Evolutionary conservation across 116 monocot species (phyloP).

Genomic region (Papilionanthe hybrid): DNA sequence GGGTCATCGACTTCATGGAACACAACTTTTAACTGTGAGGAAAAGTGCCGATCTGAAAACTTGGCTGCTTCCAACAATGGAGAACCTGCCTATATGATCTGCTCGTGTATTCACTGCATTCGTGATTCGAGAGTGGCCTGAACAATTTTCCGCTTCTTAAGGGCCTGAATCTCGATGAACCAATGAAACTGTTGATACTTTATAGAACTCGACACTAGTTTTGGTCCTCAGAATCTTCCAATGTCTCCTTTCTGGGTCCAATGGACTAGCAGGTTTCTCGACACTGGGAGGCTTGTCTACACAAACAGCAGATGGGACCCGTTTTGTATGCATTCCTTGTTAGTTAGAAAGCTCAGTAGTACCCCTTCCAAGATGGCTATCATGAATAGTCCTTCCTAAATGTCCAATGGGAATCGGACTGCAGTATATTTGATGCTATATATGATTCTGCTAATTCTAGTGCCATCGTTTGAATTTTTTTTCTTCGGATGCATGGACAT

Average conservation of each 20-base stretch:
- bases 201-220: constrained; percentile 18
- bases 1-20: too few species aligned
- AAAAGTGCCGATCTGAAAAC: constrained; percentile 4
- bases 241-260: too few species aligned
- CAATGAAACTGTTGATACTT: constrained; percentile 21
- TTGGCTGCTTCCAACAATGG: too few species aligned
- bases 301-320: not conserved
- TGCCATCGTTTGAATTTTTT: constrained; percentile 15
- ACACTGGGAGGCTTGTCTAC: not conserved
- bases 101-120: too few species aligned
- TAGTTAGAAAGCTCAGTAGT: constrained; percentile 17
- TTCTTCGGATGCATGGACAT: constrained; percentile 25
- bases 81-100: too few species aligned
- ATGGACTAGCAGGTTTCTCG: constrained; percentile 14
- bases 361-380: constrained; percentile 14
- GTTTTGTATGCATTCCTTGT: constrained; percentile 28
- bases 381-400: constrained; percentile 11
- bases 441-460: constrained; percentile 30
- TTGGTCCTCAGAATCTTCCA: too few species aligned
- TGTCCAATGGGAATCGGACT: constrained; percentile 16
- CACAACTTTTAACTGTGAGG: constrained; percentile 7
- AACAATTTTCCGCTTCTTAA: constrained; percentile 16
- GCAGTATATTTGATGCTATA: constrained; percentile 9
- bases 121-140: not conserved
- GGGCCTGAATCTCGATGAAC: constrained; percentile 20